Evolutionary conservation across 2,329 filamentous ascomycete species (phyloP).

Genomic region (Hymenoscyphus salicellus): DNA sequence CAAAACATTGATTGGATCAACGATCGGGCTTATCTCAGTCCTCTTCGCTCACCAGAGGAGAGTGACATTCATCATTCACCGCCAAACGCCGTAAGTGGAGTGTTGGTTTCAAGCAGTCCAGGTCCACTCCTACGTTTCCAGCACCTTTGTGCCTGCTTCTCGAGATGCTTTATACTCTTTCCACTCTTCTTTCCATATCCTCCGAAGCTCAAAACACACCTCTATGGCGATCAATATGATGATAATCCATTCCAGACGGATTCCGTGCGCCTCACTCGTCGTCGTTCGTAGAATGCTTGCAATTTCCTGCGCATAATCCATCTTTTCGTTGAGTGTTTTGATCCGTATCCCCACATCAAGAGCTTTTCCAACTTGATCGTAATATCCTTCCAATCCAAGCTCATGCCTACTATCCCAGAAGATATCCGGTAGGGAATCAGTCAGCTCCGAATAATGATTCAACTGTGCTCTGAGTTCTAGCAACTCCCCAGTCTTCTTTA

Average conservation of each 20-base stretch:
- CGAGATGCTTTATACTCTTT: constrained; percentile 29
- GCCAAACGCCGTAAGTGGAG: too few species aligned
- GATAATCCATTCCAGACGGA: constrained; percentile 91
- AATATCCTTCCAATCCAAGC: constrained; percentile 87
- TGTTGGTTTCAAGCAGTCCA: neutral
- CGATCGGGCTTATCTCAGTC: too few species aligned
- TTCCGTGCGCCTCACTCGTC: constrained; percentile 84
- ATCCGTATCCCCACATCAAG: constrained; percentile 91
- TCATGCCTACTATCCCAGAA: constrained; percentile 95
- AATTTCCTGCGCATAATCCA: constrained; percentile 97
- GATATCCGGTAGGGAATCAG: constrained; percentile 88
- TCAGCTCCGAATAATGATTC: constrained; percentile 95
- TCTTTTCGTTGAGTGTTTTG: constrained; percentile 89
- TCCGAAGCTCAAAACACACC: constrained; percentile 79
- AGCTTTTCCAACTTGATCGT: constrained; percentile 85
- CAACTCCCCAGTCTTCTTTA: constrained; percentile 90
- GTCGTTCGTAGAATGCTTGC: constrained; percentile 84
- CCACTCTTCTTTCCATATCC: constrained; percentile 40
- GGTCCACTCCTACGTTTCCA: neutral
- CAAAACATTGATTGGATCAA: too few species aligned
- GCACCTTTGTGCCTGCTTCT: neutral
- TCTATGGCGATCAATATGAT: constrained; percentile 91
- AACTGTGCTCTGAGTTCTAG: constrained; percentile 85
- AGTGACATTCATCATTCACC: too few species aligned
- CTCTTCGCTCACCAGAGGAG: too few species aligned